phyloP scores from a whole-genome alignment of 441 rosid genomes.

The Gossypium aridum region DNA sequence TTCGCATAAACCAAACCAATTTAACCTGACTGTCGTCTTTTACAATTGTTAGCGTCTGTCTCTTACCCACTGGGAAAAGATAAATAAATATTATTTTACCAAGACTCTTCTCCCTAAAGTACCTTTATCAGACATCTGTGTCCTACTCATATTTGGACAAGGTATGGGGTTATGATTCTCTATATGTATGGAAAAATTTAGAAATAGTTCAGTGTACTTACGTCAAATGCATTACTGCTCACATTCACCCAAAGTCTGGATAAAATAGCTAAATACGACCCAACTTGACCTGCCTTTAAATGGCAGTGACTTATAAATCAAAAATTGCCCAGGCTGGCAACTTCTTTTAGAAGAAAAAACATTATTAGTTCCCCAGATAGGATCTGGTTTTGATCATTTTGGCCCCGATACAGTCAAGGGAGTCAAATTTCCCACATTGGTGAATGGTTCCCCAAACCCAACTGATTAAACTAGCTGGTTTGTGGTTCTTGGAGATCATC shows the following conservation, averaged over 20 bases:
- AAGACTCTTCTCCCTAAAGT: background rate
- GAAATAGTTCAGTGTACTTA: background rate
- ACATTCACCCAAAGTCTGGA: background rate
- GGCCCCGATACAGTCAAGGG: background rate
- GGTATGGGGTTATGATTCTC: background rate
- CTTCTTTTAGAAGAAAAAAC: background rate
- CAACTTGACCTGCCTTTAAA: background rate
- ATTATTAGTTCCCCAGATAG: background rate
- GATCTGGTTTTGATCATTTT: background rate
- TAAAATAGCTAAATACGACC: background rate
- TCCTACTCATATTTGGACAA: background rate
- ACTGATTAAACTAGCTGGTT: background rate
- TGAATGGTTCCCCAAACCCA: background rate
- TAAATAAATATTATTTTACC: background rate
- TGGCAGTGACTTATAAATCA: background rate
- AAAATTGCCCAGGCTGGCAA: background rate
- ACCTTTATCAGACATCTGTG: background rate
- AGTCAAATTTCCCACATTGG: background rate
- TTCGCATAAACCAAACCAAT: background rate
- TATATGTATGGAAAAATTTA: background rate
- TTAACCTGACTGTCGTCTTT: background rate
- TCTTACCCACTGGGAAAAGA: background rate
- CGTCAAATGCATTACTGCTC: background rate
- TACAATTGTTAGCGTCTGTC: background rate
- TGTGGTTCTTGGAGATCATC: background rate